These are phyloP conservation scores for Globisporangium solare DNA, from an alignment of 352 stramenopile species.

Conservation along the genomic window DNA sequence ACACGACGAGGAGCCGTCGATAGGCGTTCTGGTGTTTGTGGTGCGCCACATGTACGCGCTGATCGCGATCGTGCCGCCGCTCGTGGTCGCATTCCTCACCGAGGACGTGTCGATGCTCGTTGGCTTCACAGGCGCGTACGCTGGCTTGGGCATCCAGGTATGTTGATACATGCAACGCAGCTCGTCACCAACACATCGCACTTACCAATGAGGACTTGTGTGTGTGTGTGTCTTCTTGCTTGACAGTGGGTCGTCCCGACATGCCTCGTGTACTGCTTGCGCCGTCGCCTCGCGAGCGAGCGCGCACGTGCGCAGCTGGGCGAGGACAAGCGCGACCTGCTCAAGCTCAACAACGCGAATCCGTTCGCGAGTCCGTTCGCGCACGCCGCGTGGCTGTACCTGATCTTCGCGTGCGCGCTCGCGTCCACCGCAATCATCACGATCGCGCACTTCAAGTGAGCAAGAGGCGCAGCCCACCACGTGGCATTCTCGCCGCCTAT, in stretches of 20 bases:
- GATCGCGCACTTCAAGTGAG: constrained; percentile 35
- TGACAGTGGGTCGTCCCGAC: constrained; percentile 76
- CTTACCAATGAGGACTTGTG: constrained; percentile 18
- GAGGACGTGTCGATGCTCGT: constrained; percentile 88
- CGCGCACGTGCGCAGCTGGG: not conserved
- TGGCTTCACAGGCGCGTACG: constrained; percentile 82
- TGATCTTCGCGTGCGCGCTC: constrained; percentile 56
- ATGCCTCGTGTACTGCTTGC: constrained; percentile 70
- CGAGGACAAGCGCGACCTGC: not conserved
- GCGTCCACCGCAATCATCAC: constrained; percentile 71
- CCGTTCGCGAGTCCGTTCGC: constrained; percentile 75
- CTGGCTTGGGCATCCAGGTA: constrained; percentile 73
- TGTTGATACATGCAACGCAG: constrained; percentile 8
- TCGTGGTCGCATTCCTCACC: constrained; percentile 82
- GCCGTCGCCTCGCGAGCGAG: constrained; percentile 43
- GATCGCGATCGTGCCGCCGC: constrained; percentile 65
- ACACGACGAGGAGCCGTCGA: constrained; percentile 11
- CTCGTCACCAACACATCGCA: too few relatives aligned
- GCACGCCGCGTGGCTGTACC: constrained; percentile 58
- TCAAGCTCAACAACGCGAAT: constrained; percentile 30
- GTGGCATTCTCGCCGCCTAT: too few relatives aligned
- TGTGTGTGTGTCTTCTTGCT: constrained; percentile 14
- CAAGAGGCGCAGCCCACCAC: not conserved
- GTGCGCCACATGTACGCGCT: constrained; percentile 64
- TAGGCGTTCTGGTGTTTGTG: constrained; percentile 33